Conservation (phyloP, 257 asterid species). For the Echium plantagineum region DNA sequence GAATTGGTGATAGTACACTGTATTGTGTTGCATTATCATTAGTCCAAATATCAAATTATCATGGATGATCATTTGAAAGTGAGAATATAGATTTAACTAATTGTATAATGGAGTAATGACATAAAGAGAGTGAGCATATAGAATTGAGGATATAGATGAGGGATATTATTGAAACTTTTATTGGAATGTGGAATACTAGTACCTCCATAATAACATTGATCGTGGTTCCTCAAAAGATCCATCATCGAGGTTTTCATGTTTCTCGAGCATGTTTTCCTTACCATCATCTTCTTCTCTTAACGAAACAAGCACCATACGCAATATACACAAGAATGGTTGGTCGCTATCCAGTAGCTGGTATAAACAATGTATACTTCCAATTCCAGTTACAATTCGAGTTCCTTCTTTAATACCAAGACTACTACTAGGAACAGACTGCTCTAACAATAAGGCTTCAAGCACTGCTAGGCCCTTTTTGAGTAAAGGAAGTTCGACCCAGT, state of each 20-base stretch:
- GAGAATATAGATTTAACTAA: neutral
- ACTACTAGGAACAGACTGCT: conserved; percentile 91
- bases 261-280: conserved; percentile 50
- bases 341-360: conserved; percentile 95
- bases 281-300: conserved; percentile 93
- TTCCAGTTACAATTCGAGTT: conserved; percentile 73
- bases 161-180: too few species aligned
- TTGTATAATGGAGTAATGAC: too few species aligned
- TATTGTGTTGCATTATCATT: conserved; percentile 18
- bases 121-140: too few species aligned
- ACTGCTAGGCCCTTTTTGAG: conserved; percentile 75
- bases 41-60: neutral
- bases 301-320: conserved; percentile 92
- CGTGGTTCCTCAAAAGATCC: conserved; percentile 53
- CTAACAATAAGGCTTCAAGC: conserved; percentile 91
- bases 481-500: conserved; percentile 91
- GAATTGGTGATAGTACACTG: conserved; percentile 93
- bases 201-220: conserved; percentile 96
- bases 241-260: conserved; percentile 43
- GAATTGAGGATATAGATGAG: too few species aligned
- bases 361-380: conserved; percentile 93
- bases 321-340: conserved; percentile 95
- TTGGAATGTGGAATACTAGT: neutral
- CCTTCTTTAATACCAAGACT: conserved; percentile 99
- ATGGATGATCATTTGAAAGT: neutral